phyloP scores from a whole-genome alignment of 345 rosid genomes.

The Eutrema japonicum region DNA sequence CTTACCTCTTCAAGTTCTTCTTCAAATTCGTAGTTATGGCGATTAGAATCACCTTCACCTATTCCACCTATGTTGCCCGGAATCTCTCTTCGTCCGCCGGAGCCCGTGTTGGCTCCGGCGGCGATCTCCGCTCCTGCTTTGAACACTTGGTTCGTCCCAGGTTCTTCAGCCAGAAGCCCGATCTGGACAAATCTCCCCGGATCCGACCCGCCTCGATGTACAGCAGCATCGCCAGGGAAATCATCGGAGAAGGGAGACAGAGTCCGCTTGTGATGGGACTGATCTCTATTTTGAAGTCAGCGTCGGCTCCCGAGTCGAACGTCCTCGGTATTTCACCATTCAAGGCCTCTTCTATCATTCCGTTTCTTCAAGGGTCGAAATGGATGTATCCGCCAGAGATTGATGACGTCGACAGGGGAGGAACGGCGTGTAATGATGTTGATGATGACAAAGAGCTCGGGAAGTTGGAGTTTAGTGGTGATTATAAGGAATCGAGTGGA shows the following conservation, averaged over 20 bases:
- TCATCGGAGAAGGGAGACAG: conserved; percentile 48
- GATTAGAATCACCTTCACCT: conserved; percentile 62
- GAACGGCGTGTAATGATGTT: conserved; percentile 40
- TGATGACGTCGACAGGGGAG: conserved; percentile 59
- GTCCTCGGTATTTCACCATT: conserved; percentile 58
- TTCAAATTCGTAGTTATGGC: conserved; percentile 65
- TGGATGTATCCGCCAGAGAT: conserved; percentile 49
- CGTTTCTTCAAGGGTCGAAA: conserved; percentile 64
- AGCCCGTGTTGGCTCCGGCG: conserved; percentile 52
- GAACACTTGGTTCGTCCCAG: conserved; percentile 63
- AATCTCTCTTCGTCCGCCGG: conserved; percentile 60
- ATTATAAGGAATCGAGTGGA: conserved; percentile 44
- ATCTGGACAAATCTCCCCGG: conserved; percentile 31
- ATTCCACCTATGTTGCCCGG: conserved; percentile 69
- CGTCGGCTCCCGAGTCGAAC: conserved; percentile 53
- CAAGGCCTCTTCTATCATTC: conserved; percentile 63
- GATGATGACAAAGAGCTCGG: not conserved
- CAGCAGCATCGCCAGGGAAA: conserved; percentile 51
- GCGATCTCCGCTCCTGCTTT: conserved; percentile 52
- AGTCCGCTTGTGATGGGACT: conserved; percentile 59
- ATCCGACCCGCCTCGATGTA: conserved; percentile 45
- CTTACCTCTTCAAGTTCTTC: conserved; percentile 51
- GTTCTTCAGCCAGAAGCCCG: conserved; percentile 52
- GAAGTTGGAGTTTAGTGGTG: conserved; percentile 43
- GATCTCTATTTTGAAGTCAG: conserved; percentile 64